A percentile compares a stretch with the other conserved stretches of the same genome.
These are phyloP conservation scores for Lactuca saligna DNA, from an alignment of 129 eudicot genomes.

Conservation along the genomic window DNA sequence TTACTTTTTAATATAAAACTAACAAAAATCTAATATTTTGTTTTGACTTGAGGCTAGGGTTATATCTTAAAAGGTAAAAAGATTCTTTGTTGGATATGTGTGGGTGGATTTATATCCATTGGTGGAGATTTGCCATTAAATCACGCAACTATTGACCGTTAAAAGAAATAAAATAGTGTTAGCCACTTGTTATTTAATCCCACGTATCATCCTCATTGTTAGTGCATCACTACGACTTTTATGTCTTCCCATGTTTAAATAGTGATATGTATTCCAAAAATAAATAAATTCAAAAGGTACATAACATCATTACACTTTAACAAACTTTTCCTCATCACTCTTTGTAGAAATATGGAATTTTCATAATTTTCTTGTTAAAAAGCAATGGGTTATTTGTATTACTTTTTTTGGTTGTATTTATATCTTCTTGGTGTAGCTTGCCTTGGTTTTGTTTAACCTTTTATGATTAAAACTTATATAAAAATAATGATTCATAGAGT, in stretches of 20 bases:
- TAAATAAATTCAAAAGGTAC: background rate
- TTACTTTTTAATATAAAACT: background rate
- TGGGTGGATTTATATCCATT: conserved; percentile 29
- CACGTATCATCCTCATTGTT: conserved; percentile 29
- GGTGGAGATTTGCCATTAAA: conserved; percentile 23
- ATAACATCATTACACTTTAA: background rate
- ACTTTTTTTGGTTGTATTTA: background rate
- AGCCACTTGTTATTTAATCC: conserved; percentile 24
- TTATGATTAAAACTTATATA: too few species aligned
- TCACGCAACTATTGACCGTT: conserved; percentile 20
- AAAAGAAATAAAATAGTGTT: conserved; percentile 18
- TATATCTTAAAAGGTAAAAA: conserved; percentile 23
- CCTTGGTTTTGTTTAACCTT: background rate
- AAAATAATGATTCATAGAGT: too few species aligned
- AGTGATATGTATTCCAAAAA: background rate
- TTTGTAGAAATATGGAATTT: background rate
- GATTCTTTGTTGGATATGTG: conserved; percentile 34
- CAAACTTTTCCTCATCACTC: background rate
- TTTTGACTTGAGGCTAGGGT: conserved; percentile 14
- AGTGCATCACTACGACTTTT: conserved; percentile 2
- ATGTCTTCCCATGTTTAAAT: background rate
- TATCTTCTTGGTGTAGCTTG: background rate
- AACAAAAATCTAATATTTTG: conserved; percentile 17
- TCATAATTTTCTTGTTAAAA: background rate
- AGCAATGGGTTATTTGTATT: background rate